Evolutionary conservation across 2,329 filamentous ascomycete genomes (phyloP), one percentile per base, ranked within the genome.

Genomic region (Cordyceps cateniannulata): DNA sequence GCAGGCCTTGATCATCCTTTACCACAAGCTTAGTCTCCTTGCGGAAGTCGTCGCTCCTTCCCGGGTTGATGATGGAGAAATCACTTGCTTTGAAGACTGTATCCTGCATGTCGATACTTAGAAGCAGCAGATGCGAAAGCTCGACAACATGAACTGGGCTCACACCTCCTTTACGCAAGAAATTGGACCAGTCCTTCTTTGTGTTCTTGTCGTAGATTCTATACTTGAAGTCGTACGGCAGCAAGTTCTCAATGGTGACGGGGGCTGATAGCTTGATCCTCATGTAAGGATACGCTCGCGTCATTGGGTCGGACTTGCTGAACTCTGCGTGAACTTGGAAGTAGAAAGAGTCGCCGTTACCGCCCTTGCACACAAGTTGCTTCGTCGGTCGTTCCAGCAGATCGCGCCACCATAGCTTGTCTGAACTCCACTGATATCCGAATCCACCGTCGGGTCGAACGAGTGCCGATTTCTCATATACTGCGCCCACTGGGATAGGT

Each of bases 221-320:
- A 73, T 99, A 99, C 75, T 99, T 98, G 85, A 99, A 99, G 74
- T 99, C 95, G 70, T 95, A 98, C 0, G 95, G 95, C 42, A 99
- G 77, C 48, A 99, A 78, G 66, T 99, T 99, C 73, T 99, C 93
- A 5, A 99, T 82, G 54, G 96, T 93, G 16, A 99, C 85, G 0
- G 96, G 95, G 0, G 95, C 93, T 25, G 91, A 96, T 3, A 99
- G 83, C 66, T 93, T 90, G 65, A 99, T 82, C 62, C 86, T 87
- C 95, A 99, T 98, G 72, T 95, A 95, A 0, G 95, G 95, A 70
- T 99, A 99, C 63, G 88, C 84, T 61, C 87, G 89, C 1, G 89
- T 89, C 62, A 96, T 77, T 3, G 95, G 92, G 66, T 96, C 92
- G 52, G 89, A 86, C 72, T 85, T 88, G 71, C 97, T 90, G 70